Evolutionary conservation across 2,329 filamentous ascomycete genomes (phyloP), one percentile per base, ranked within the genome.

Genomic region (Alternaria sp.): DNA sequence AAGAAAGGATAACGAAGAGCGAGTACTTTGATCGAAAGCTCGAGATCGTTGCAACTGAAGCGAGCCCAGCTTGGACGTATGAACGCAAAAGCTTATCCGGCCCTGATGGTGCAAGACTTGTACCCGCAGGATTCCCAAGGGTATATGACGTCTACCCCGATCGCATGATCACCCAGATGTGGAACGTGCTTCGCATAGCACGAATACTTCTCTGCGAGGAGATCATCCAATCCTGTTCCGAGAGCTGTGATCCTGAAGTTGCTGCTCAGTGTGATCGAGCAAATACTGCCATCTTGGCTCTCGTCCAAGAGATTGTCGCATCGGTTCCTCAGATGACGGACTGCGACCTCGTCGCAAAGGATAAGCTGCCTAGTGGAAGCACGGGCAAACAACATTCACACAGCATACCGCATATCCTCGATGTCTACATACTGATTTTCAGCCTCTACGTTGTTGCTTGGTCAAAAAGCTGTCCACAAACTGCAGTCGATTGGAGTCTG

Each of bases 161-260:
- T 52, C 71, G 73, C 13, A 69, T 63, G 49, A 59, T 72, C 7
- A 74, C 71, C 8, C 77, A 79, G 55, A 73, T 72, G 56, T 74
- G 72, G 66, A 80, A 80, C 55, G 69, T 76, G 6, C 56, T 76
- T 21, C 69, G 78, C 15, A 44, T 74, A 6, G 71, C 70, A n/a
- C 63, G 77, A 19, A 79, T 79, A 26, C 53, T 77, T 4, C 70
- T 80, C 8, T 77, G 76, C 56, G 73, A 78, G 43, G 60, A 70
- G 49, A 65, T 74, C 49, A 46, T 73, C 7, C 55, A 63, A n/a
- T 61, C 57, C 12, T 65, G 32, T 21, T 17, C 55, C 10, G 10
- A 43, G 40, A 17, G 21, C 23, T n/a, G 54, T 6, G 52, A 59
- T 3, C 58, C 32, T 40, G 23, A 47, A 10, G 17, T 32, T 28